These are phyloP conservation scores for Kurtzmaniella quercitrusa DNA, from an alignment of 1,139 yeast species.

Conservation along the genomic window DNA sequence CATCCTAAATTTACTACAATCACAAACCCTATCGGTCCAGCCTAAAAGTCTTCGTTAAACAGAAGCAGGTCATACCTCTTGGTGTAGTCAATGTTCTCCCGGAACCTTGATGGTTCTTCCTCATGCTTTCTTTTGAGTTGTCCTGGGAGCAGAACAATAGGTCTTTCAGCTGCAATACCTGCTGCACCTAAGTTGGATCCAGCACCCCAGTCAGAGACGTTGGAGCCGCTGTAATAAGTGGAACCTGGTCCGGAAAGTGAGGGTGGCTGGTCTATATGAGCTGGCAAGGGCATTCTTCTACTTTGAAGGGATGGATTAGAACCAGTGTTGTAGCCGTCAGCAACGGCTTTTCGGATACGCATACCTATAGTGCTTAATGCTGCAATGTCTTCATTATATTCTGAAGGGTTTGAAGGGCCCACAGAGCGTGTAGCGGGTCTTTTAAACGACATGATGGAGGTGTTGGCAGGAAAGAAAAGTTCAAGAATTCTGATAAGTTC, in stretches of 20 bases:
- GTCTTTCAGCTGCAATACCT: slow-evolving; percentile 20
- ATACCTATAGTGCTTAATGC: slow-evolving; percentile 57
- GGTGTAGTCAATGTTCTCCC: slow-evolving; percentile 7
- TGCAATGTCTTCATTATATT: slow-evolving; percentile 18
- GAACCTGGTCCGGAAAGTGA: slow-evolving; percentile 35
- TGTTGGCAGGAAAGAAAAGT: no score
- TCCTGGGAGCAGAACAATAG: slow-evolving; percentile 5
- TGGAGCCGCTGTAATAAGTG: slow-evolving; percentile 40
- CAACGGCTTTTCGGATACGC: slow-evolving; percentile 66
- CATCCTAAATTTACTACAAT: background rate
- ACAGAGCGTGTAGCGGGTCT: slow-evolving; percentile 18
- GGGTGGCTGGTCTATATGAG: slow-evolving; percentile 37
- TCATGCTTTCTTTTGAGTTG: slow-evolving; percentile 37
- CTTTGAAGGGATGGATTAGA: slow-evolving; percentile 5
- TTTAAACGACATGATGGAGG: slow-evolving; percentile 13
- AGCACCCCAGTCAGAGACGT: slow-evolving; percentile 48
- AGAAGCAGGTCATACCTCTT: slow-evolving; percentile 10
- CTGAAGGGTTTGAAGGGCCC: slow-evolving; percentile 9
- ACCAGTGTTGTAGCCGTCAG: slow-evolving; percentile 52
- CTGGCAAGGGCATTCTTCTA: slow-evolving; percentile 52
- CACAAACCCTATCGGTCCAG: slow-evolving; percentile 1
- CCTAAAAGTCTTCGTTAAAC: slow-evolving; percentile 12
- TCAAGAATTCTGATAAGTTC: no score
- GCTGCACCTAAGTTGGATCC: slow-evolving; percentile 18
- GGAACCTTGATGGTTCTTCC: slow-evolving; percentile 7